These are phyloP conservation scores for Middelhovenomyces tepae DNA, from an alignment of 805 yeast genomes.

Conservation along the genomic window DNA sequence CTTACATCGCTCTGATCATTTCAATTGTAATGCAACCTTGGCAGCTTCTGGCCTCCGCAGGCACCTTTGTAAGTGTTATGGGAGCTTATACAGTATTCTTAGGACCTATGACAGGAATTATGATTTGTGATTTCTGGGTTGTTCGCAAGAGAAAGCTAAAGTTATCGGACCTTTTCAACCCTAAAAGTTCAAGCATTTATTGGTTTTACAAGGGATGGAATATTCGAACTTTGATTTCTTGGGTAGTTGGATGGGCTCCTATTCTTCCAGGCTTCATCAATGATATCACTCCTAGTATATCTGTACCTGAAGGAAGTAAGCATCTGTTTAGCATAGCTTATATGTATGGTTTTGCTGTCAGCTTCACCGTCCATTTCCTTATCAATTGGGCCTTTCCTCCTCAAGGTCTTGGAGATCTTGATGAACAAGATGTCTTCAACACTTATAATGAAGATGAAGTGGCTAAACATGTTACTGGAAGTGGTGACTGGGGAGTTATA, in stretches of 20 bases:
- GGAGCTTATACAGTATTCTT: slow-evolving; percentile 32
- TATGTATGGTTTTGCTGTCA: slow-evolving; percentile 18
- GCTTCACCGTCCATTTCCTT: slow-evolving; percentile 19
- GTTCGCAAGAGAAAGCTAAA: slow-evolving; percentile 33
- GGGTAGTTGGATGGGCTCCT: slow-evolving; percentile 26
- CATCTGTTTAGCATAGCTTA: slow-evolving; percentile 33
- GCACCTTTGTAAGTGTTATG: slow-evolving; percentile 30
- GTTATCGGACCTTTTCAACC: slow-evolving; percentile 34
- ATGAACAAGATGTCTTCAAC: slow-evolving; percentile 32
- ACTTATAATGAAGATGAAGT: slow-evolving; percentile 33
- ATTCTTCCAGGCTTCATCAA: slow-evolving; percentile 20
- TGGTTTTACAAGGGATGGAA: slow-evolving; percentile 38
- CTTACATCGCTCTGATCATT: slow-evolving; percentile 30
- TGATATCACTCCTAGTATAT: slow-evolving; percentile 13
- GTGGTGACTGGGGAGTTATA: no score
- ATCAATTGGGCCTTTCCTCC: slow-evolving; percentile 23
- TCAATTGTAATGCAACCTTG: slow-evolving; percentile 27
- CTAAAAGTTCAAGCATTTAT: slow-evolving; percentile 29
- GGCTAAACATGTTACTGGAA: no score
- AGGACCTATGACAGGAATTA: slow-evolving; percentile 33
- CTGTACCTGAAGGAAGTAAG: slow-evolving; percentile 63
- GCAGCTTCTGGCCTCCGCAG: slow-evolving; percentile 26
- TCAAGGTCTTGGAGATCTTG: slow-evolving; percentile 21
- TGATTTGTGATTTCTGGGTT: slow-evolving; percentile 32
- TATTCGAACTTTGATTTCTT: slow-evolving; percentile 33